These are phyloP conservation scores for Rheum nobile DNA, from an alignment of 148 eudicot genomes.

Conservation along the genomic window DNA sequence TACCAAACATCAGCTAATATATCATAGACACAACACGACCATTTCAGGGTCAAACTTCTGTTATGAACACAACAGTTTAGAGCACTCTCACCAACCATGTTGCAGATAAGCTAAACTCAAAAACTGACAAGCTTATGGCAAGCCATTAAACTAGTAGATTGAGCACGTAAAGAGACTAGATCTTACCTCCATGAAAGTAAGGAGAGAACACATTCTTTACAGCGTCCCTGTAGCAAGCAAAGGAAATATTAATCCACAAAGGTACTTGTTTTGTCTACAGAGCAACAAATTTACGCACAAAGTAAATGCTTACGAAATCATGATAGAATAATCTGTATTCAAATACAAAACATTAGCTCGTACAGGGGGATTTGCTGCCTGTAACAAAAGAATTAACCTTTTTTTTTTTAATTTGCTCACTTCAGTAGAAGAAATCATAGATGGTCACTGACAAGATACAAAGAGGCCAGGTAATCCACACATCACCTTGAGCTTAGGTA, in stretches of 20 bases:
- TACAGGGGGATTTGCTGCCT: conserved; percentile 91
- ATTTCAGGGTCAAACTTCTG: not conserved
- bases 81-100: not conserved
- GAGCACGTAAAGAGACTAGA: not conserved
- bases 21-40: not conserved
- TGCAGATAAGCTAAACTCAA: not conserved
- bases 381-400: conserved; percentile 12
- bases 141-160: not conserved
- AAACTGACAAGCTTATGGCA: not conserved
- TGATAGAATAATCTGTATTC: conserved; percentile 52
- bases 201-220: conserved; percentile 50
- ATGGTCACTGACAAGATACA: not conserved
- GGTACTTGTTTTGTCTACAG: not conserved
- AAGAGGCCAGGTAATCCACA: conserved; percentile 2
- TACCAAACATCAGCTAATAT: not conserved
- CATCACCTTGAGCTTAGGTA: conserved; percentile 68
- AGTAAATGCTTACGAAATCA: conserved; percentile 50
- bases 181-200: conserved; percentile 61
- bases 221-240: conserved; percentile 53
- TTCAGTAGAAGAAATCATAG: not conserved
- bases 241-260: not conserved
- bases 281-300: not conserved
- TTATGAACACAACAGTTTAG: not conserved
- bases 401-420: not conserved
- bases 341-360: conserved; percentile 90